Percentiles rank a stretch among this genome's conserved stretches.
phyloP scores from a whole-genome alignment of 2,329 filamentous ascomycete species.

The Botrytis pseudocinerea region DNA sequence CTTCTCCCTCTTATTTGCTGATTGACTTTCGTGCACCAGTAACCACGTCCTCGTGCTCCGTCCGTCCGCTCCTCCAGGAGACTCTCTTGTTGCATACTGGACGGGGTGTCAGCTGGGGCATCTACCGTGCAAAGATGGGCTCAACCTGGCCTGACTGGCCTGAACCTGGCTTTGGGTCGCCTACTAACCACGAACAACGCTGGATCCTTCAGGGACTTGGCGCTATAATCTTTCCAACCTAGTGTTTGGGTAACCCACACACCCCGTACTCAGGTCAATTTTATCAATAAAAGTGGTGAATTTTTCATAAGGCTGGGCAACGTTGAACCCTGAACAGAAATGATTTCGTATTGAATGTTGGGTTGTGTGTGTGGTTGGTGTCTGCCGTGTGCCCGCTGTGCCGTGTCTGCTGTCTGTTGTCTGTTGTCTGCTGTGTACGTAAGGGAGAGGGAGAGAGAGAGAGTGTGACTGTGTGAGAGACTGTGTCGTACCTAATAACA shows the following conservation, averaged over 20 bases:
- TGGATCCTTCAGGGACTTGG: not conserved
- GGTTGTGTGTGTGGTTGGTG: not conserved
- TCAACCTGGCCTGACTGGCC: not conserved
- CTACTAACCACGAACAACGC: not conserved
- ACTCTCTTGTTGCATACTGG: not conserved
- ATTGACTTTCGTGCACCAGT: not conserved
- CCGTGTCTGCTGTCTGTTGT: not conserved
- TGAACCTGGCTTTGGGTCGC: not conserved
- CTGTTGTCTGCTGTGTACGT: no score
- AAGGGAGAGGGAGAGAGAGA: no score
- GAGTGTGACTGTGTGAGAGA: no score
- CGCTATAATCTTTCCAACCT: not conserved
- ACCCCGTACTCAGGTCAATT: not conserved
- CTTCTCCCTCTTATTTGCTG: not conserved
- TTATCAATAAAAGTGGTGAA: not conserved
- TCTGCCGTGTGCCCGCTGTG: not conserved
- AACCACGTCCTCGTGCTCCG: no score
- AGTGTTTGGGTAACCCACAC: not conserved
- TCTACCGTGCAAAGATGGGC: not conserved
- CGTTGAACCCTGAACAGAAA: not conserved
- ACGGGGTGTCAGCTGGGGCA: not conserved
- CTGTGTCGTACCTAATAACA: not conserved
- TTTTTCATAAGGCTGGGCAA: constrained; percentile 2
- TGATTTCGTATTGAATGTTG: not conserved
- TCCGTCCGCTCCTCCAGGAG: no score